Evolutionary conservation across 2,329 filamentous ascomycete genomes (phyloP).

Genomic region (Neonectria sp.): DNA sequence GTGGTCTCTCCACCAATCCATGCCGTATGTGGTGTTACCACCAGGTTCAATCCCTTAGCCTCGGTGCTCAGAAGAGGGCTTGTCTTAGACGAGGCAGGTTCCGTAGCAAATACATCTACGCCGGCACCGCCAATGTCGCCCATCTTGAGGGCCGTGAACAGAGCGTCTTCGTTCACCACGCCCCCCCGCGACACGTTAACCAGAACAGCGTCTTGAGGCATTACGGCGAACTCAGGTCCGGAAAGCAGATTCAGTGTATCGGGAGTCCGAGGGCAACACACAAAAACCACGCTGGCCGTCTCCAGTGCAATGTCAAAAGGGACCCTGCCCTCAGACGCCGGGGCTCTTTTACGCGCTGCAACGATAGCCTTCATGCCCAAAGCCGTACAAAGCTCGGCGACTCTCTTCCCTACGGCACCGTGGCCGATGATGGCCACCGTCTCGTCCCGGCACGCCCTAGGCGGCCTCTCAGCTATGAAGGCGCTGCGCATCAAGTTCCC

Average conservation of each 20-base stretch:
- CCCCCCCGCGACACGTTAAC: constrained; percentile 17
- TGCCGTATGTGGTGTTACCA: constrained; percentile 19
- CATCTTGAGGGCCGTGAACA: constrained; percentile 6
- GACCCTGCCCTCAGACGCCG: constrained; percentile 2
- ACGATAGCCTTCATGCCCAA: too few relatives aligned
- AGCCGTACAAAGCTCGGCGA: too few relatives aligned
- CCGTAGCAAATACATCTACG: constrained; percentile 42
- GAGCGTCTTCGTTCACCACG: constrained; percentile 10
- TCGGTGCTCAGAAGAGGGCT: constrained; percentile 12
- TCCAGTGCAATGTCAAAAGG: constrained; percentile 3
- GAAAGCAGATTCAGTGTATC: constrained; percentile 3
- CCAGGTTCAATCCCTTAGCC: constrained; percentile 9
- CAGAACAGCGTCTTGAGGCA: constrained; percentile 6
- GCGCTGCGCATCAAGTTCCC: neutral
- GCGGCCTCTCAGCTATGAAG: too few relatives aligned
- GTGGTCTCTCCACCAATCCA: constrained; percentile 19
- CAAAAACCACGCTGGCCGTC: neutral
- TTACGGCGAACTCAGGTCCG: neutral
- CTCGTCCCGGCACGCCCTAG: too few relatives aligned
- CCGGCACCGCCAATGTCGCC: constrained; percentile 11
- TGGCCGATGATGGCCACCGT: too few relatives aligned
- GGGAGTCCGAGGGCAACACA: neutral
- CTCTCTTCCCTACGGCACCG: too few relatives aligned
- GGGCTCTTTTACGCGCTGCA: neutral
- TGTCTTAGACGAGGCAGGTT: constrained; percentile 43